Percentiles rank a stretch among this genome's conserved stretches.
Conservation (phyloP, 495 filamentous ascomycete species). For the Aspergillus heteromorphus region DNA sequence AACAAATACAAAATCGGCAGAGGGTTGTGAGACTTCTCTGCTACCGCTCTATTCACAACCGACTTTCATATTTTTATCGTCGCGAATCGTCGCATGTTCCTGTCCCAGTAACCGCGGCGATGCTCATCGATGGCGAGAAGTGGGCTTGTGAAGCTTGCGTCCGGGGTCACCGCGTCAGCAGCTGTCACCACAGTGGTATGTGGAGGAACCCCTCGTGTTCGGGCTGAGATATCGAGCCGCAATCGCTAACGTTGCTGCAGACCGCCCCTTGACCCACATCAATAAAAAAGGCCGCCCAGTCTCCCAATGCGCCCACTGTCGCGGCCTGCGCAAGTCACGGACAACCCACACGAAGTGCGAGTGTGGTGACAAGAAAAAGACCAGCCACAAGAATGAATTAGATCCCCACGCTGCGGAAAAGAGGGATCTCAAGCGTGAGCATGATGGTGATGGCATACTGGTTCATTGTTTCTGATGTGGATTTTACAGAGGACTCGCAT, state of each 20-base stretch:
- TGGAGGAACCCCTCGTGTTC: slow-evolving; percentile 16
- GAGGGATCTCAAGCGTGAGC: slow-evolving; percentile 59
- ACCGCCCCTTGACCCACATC: slow-evolving; percentile 90
- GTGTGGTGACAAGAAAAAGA: slow-evolving; percentile 80
- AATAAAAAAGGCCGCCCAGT: slow-evolving; percentile 98
- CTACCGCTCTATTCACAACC: slow-evolving; percentile 15
- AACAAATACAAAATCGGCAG: slow-evolving; percentile 4
- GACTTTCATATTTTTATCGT: slow-evolving; percentile 15
- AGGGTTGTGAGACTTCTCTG: slow-evolving; percentile 4
- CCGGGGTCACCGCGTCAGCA: slow-evolving; percentile 88
- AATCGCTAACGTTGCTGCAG: slow-evolving; percentile 41
- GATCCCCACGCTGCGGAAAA: slow-evolving; percentile 55
- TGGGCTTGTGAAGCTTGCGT: slow-evolving; percentile 92
- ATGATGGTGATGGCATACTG: slow-evolving; percentile 31
- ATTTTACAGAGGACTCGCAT: slow-evolving; percentile 54
- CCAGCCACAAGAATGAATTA: slow-evolving; percentile 56
- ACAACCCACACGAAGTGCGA: slow-evolving; percentile 95
- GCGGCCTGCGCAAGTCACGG: slow-evolving; percentile 93
- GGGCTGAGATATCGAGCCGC: slow-evolving; percentile 12
- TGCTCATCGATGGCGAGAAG: slow-evolving; percentile 88
- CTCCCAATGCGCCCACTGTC: slow-evolving; percentile 97
- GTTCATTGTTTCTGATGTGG: slow-evolving; percentile 34
- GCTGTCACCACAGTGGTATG: slow-evolving; percentile 86
- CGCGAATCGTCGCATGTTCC: slow-evolving; percentile 45
- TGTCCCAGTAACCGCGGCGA: slow-evolving; percentile 44